These are phyloP conservation scores for Eucalyptus regnans DNA, from an alignment of 345 rosid genomes.

Conservation along the genomic window DNA sequence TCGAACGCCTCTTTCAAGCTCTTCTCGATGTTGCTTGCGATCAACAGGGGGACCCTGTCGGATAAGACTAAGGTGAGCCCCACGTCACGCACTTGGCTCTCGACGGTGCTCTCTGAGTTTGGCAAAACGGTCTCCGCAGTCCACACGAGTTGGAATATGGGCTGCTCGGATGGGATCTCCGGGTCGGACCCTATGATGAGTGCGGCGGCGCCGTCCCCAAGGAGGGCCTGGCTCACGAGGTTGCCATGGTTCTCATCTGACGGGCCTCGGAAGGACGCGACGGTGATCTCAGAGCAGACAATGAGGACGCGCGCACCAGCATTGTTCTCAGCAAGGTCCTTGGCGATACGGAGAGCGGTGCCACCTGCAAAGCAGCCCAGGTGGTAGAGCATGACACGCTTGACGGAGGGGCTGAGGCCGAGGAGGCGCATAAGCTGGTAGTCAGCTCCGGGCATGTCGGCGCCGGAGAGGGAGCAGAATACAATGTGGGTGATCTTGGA, in stretches of 20 bases:
- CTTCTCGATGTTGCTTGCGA: background rate
- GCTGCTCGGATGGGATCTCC: background rate
- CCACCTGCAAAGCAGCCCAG: background rate
- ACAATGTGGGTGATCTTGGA: conserved; percentile 4
- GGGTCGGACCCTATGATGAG: background rate
- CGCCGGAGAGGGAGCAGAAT: background rate
- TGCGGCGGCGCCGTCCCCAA: background rate
- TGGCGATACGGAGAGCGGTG: background rate
- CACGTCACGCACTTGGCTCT: background rate
- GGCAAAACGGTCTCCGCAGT: background rate
- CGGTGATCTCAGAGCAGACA: background rate
- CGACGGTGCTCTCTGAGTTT: background rate
- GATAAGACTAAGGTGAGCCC: background rate
- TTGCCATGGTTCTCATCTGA: background rate
- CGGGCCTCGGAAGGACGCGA: background rate
- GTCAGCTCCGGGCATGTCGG: background rate
- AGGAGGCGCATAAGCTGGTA: background rate
- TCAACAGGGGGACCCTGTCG: background rate
- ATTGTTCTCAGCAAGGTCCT: background rate
- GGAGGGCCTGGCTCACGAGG: background rate
- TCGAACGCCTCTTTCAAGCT: background rate
- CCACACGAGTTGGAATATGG: background rate
- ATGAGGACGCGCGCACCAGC: background rate
- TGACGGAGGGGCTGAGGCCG: background rate
- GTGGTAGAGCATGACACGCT: background rate